phyloP scores from a whole-genome alignment of 306 rosid species.

The Purshia tridentata region DNA sequence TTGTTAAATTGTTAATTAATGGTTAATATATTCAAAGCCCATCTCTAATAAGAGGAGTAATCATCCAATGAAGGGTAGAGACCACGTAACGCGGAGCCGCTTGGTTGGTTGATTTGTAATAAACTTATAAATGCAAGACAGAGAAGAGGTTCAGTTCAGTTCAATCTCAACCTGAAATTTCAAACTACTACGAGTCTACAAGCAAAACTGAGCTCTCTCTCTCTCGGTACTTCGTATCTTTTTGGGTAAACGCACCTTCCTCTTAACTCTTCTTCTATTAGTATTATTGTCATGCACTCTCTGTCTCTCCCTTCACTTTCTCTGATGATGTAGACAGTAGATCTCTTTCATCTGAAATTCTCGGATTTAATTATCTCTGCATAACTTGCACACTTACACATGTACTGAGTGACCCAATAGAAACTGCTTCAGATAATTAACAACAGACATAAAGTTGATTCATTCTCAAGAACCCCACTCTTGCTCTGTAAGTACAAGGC shows the following conservation, averaged over 20 bases:
- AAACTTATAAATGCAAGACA: no score
- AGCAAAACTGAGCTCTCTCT: not conserved
- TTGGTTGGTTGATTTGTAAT: no score
- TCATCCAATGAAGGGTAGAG: no score
- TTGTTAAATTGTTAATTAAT: no score
- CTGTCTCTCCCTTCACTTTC: not conserved
- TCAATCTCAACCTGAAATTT: no score
- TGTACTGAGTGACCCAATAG: no score
- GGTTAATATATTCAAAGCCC: no score
- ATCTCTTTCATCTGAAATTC: not conserved
- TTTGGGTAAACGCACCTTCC: not conserved
- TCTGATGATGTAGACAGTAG: not conserved
- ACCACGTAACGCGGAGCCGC: no score
- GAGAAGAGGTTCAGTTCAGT: no score
- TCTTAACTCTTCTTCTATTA: not conserved
- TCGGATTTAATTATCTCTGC: no score
- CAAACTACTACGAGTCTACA: not conserved
- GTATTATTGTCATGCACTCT: not conserved
- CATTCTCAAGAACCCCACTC: not conserved
- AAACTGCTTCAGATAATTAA: not conserved
- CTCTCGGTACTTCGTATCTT: not conserved
- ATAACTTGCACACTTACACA: no score
- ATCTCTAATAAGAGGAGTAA: no score
- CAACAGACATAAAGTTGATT: not conserved
- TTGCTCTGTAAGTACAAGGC: not conserved